phyloP scores from a whole-genome alignment of 78 protist species.

The Neovahlkampfia damariscottae region DNA sequence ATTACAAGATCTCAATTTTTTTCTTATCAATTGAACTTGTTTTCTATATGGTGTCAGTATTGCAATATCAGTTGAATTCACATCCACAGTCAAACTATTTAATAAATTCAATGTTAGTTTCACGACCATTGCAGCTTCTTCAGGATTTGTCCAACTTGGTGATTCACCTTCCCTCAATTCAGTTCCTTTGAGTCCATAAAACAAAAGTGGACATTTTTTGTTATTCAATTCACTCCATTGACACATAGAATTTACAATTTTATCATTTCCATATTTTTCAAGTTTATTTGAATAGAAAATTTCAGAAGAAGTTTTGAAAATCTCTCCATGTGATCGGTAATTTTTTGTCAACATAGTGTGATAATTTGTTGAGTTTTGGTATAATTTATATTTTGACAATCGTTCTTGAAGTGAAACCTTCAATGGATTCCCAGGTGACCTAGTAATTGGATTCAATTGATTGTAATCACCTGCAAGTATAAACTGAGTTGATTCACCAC shows the following conservation, averaged over 20 bases:
- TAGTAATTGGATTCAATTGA: slow-evolving; percentile 14
- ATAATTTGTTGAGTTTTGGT: background rate
- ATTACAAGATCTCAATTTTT: background rate
- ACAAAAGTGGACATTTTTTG: background rate
- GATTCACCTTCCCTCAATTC: slow-evolving; percentile 1
- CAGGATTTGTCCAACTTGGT: background rate
- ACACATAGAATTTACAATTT: background rate
- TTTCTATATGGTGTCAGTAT: slow-evolving; percentile 11
- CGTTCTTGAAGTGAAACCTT: slow-evolving; percentile 7
- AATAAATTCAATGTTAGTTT: background rate
- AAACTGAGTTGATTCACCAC: background rate
- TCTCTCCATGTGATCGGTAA: slow-evolving; percentile 14
- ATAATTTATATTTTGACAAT: background rate
- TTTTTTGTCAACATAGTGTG: background rate
- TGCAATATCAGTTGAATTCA: background rate
- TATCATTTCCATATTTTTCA: background rate
- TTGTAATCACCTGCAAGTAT: slow-evolving; percentile 5
- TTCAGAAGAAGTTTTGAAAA: background rate
- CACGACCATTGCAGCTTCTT: background rate
- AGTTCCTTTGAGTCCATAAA: background rate
- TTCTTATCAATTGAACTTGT: slow-evolving; percentile 1
- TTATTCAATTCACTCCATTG: background rate
- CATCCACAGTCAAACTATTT: background rate
- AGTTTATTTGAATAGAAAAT: slow-evolving; percentile 7
- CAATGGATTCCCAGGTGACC: background rate